Conservation (phyloP, 106 monocot species). For the Dendrobium huoshanense region DNA sequence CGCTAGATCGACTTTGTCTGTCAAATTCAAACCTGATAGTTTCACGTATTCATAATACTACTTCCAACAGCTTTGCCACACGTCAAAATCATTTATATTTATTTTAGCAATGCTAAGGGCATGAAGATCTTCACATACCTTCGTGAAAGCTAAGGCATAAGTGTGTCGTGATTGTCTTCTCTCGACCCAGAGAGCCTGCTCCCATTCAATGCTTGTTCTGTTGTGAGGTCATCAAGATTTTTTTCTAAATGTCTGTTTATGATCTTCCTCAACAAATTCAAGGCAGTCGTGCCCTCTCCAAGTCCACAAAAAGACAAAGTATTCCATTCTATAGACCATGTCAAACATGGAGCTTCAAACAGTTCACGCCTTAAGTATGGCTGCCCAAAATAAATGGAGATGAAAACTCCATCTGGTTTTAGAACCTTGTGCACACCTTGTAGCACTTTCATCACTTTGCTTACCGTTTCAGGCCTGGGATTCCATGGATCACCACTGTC, state of each 20-base stretch:
- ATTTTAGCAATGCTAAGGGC: too few species aligned
- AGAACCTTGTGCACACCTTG: constrained; percentile 74
- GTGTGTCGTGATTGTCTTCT: too few species aligned
- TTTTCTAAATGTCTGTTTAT: constrained; percentile 40
- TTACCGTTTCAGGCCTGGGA: constrained; percentile 53
- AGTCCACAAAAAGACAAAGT: constrained; percentile 67
- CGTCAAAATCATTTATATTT: too few species aligned
- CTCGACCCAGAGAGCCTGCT: constrained; percentile 3
- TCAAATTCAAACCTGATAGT: too few species aligned
- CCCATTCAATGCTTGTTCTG: too few species aligned
- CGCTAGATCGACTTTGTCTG: too few species aligned
- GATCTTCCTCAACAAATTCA: constrained; percentile 71
- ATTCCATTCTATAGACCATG: constrained; percentile 90
- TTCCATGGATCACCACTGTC: constrained; percentile 98
- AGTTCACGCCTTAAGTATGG: constrained; percentile 81
- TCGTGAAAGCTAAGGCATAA: too few species aligned
- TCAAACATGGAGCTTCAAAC: constrained; percentile 69
- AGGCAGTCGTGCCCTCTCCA: constrained; percentile 47
- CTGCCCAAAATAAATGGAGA: constrained; percentile 93
- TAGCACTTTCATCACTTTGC: constrained; percentile 83
- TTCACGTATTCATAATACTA: too few species aligned
- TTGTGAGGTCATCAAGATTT: too few species aligned
- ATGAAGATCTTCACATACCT: too few species aligned
- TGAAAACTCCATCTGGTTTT: constrained; percentile 68
- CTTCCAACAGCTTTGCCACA: too few species aligned